A percentile compares a stretch with the other conserved stretches of the same genome.
These are phyloP conservation scores for Cryptomeria japonica DNA, from an alignment of 75 land plant genomes.

Conservation along the genomic window DNA sequence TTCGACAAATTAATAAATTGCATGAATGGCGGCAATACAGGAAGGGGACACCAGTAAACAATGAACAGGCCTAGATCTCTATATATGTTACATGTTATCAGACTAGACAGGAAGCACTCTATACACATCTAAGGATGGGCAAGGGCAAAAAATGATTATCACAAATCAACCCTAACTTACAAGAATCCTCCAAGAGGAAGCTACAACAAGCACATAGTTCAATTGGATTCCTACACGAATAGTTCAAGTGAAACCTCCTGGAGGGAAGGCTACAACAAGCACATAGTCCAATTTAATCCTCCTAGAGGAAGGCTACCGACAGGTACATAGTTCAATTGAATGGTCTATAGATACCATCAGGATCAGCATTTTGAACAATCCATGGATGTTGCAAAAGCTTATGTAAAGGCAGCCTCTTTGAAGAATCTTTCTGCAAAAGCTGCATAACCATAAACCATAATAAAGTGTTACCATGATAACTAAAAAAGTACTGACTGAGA, in stretches of 20 bases:
- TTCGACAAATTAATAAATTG: neutral
- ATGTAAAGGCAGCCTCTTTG: slow-evolving; percentile 73
- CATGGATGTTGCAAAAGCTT: slow-evolving; percentile 87
- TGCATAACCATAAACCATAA: slow-evolving; percentile 15
- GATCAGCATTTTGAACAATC: slow-evolving; percentile 87
- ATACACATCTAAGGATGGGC: neutral
- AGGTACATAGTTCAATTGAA: neutral
- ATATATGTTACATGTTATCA: neutral
- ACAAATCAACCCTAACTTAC: neutral
- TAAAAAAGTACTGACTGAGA: neutral
- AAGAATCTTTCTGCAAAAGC: slow-evolving; percentile 86
- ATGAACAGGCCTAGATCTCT: neutral
- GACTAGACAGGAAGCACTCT: neutral
- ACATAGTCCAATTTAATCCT: neutral
- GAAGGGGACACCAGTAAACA: neutral
- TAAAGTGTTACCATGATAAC: neutral
- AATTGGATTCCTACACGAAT: neutral
- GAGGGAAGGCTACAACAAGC: neutral
- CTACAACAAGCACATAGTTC: neutral
- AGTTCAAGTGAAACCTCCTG: neutral
- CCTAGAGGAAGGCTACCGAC: neutral
- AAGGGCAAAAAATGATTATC: neutral
- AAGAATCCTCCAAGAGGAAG: neutral
- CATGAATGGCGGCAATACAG: neutral
- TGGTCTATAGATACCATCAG: slow-evolving; percentile 63